A percentile compares a stretch with the other conserved stretches of the same genome.
phyloP scores from a whole-genome alignment of 108 stramenopile genomes.

The Cylindrotheca fusiformis region DNA sequence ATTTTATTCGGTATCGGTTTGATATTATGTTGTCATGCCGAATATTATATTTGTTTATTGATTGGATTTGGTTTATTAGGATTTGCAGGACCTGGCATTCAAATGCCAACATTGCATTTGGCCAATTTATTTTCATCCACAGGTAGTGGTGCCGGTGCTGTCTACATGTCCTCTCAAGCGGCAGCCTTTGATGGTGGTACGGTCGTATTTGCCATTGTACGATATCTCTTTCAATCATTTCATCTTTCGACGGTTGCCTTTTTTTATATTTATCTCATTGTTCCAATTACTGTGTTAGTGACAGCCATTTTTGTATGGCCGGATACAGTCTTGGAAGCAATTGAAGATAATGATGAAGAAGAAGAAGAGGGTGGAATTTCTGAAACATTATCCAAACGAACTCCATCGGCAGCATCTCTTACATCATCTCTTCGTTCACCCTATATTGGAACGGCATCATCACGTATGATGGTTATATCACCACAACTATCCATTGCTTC shows the following conservation, averaged over 20 bases:
- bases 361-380: neutral
- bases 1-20: conserved; percentile 18
- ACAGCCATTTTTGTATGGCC: conserved; percentile 40
- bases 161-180: conserved; percentile 38
- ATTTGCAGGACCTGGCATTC: conserved; percentile 34
- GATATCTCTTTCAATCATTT: neutral
- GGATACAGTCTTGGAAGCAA: conserved; percentile 8
- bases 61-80: conserved; percentile 29
- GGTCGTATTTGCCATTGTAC: conserved; percentile 21
- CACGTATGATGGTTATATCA: neutral
- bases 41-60: neutral
- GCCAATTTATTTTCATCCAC: conserved; percentile 27
- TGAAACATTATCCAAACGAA: too few species aligned
- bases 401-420: neutral
- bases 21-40: conserved; percentile 11
- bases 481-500: neutral
- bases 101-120: conserved; percentile 35
- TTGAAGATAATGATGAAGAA: neutral
- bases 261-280: conserved; percentile 14
- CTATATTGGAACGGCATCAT: conserved; percentile 7
- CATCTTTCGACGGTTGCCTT: conserved; percentile 15
- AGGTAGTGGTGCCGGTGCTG: conserved; percentile 20
- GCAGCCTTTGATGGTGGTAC: conserved; percentile 44
- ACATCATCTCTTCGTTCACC: conserved; percentile 13
- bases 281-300: conserved; percentile 19